Evolutionary conservation across 257 asterid genomes (phyloP).

Genomic region (Forsythia viridissima): DNA sequence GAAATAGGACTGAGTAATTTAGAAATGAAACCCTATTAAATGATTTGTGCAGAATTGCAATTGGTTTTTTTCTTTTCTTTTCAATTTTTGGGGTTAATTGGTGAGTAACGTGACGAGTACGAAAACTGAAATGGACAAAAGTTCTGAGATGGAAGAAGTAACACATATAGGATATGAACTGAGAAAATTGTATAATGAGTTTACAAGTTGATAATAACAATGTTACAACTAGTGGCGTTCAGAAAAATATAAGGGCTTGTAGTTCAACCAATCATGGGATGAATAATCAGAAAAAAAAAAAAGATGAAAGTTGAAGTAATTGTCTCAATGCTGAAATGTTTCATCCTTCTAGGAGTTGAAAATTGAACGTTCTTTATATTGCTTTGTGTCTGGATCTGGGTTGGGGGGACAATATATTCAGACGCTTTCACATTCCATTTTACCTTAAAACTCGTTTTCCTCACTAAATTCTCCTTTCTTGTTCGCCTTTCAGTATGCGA

Average conservation of each 20-base stretch:
- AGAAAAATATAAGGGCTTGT: slow-evolving; percentile 7
- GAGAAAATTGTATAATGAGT: not conserved
- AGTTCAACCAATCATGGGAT: not conserved
- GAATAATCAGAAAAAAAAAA: slow-evolving; percentile 8
- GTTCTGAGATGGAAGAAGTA: not conserved
- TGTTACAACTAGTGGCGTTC: not conserved
- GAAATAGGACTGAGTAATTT: not conserved
- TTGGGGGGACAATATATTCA: not conserved
- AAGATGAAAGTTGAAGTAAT: not conserved
- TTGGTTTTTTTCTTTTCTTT: not conserved
- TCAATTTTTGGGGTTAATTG: not conserved
- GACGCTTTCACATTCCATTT: slow-evolving; percentile 8
- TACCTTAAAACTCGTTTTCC: not conserved
- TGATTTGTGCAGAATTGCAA: not conserved
- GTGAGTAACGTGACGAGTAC: not conserved
- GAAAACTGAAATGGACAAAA: not conserved
- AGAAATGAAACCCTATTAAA: not conserved
- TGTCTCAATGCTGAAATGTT: not conserved
- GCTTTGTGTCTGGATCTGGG: slow-evolving; percentile 10
- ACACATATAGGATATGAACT: not conserved
- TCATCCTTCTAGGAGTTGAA: not conserved
- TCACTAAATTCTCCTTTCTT: slow-evolving; percentile 1
- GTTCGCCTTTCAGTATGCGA: not conserved
- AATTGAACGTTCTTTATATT: not conserved
- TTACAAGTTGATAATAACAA: not conserved